Base-by-base conservation (phyloP, 192 early-diverging fungal genomes). In the Lobosporangium transversale region DNA sequence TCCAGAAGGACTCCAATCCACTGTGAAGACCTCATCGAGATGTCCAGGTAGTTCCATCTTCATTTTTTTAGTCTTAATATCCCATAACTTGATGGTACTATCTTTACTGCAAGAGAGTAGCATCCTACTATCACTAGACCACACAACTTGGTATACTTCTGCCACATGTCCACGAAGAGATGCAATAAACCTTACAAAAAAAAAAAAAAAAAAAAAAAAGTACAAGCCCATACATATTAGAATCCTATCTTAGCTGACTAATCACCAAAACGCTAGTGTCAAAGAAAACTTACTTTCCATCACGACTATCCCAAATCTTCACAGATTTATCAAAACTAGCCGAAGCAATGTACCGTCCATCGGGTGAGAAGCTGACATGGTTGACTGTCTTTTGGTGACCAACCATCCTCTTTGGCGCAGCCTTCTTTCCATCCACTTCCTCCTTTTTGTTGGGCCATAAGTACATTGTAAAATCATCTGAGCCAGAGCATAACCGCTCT, bases 401-500 rank as follows among this genome's bases (percentile, higher is more conserved):
- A 2, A 90, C 93, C 87, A 97, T 84, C 20, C 94, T 84, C 63
- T 89, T 86, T 7, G 93, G 68, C 0, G 94, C 85, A 3, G 47
- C 73, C 79, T 98, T 97, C 70, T 91, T 95, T 69, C 84, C 89
- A 35, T 81, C 80, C 8, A 80, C 74, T 53, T 96, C 94, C 3
- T 76, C 73, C 14, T 45, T 67, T 52, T 67, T 67, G 54, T 76
- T 76, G 45, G 73, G 73, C 97, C 97, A 99, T 63, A 98, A 82
- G 66, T 94, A 94, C 86, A 99, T 92, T 66, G 97, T 99, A 63
- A 95, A 97, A 83, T 99, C 97, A 79, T 98, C 96, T 17, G 95
- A 97, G 20, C 95, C 94, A 5, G 94, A 95, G 7, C 95, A 94
- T 15, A 99, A 79, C 23, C 94, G 80, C 70, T 96, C 97, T 17